These are phyloP conservation scores for Wickerhamiella brachini DNA, from an alignment of 805 yeast species.

Conservation along the genomic window DNA sequence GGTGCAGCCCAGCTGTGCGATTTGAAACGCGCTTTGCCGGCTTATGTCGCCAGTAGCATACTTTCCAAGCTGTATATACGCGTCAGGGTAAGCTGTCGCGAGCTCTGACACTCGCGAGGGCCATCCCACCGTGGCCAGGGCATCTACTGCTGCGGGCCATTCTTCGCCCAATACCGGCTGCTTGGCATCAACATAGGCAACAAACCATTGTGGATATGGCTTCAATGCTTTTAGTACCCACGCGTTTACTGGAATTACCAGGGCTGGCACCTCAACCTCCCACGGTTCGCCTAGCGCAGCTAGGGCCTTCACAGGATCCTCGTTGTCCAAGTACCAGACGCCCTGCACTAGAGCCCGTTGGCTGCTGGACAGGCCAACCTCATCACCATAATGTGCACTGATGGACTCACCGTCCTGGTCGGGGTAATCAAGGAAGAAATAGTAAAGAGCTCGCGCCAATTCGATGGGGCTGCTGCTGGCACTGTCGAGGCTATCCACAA, in stretches of 20 bases:
- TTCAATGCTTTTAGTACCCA: not conserved
- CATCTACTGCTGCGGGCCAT: not conserved
- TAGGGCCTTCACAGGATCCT: not conserved
- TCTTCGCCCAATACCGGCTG: not conserved
- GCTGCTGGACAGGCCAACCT: not conserved
- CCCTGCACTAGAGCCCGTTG: constrained; percentile 4
- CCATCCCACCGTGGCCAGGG: not conserved
- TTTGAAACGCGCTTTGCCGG: not conserved
- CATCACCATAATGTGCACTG: not conserved
- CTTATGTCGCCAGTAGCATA: not conserved
- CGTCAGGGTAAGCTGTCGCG: not conserved
- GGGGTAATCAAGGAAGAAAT: not conserved
- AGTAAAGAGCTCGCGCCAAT: not conserved
- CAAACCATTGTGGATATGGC: constrained; percentile 1
- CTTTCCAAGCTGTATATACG: constrained; percentile 1
- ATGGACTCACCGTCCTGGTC: not conserved
- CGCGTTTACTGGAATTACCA: not conserved
- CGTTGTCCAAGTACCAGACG: constrained; percentile 4
- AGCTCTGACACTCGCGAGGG: constrained; percentile 1
- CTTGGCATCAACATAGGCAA: constrained; percentile 2
- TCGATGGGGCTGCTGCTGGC: not conserved
- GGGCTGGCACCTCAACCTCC: not conserved
- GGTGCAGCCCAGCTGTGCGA: constrained; percentile 3
- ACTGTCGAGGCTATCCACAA: not conserved
- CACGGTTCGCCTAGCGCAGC: constrained; percentile 1